Evolutionary conservation across 1,284 basidiomycete species (phyloP), one percentile per base, ranked within the genome.

Genomic region (Ceratobasidium sp.): DNA sequence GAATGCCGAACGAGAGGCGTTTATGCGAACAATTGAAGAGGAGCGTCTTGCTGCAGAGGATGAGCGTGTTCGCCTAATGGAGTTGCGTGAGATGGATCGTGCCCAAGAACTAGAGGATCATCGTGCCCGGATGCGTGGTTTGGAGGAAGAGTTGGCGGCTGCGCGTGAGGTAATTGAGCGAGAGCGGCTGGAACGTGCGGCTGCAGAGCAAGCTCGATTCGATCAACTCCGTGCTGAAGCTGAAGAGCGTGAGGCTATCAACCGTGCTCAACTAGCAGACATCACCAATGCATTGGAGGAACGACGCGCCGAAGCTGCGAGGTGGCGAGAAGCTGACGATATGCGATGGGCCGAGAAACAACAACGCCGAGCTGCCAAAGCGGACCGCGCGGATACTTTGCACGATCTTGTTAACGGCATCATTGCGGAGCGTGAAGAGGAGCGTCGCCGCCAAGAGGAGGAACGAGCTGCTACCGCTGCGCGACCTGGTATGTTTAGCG

Each of bases 241-340:
- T 31, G 67, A 76, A 33, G 74, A 68, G 51, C 77, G 77, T n/a
- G 73, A 79, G 31, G 71, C 51, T 11, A 78, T 67, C 60, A 54
- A 79, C 20, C 76, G 67, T 17, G 53, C 65, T 28, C 76, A 76
- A n/a, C 71, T 80, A 8, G 75, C 42, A 20, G 79, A 80, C 39
- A 78, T 80, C 69, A 68, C 79, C 23, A 79, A 80, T 63, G 42
- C 76, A 13, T 60, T 80, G 23, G 76, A 78, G 28, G 79, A 80
- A 49, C 77, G 79, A 17, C 56, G 75, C 17, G 63, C 54, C 15
- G 79, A 80, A 37, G 75, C 78, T 37, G 74, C 76, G 15, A 64
- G 77, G n/a, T 76, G 79, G 76, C 77, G 77, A 20, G 79, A 80
- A 35, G 54, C 76, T 35, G 78, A 80, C 53, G 79, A 80, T 47